Conservation (phyloP, 805 yeast species). For the Nakazawaea ambrosiae region DNA sequence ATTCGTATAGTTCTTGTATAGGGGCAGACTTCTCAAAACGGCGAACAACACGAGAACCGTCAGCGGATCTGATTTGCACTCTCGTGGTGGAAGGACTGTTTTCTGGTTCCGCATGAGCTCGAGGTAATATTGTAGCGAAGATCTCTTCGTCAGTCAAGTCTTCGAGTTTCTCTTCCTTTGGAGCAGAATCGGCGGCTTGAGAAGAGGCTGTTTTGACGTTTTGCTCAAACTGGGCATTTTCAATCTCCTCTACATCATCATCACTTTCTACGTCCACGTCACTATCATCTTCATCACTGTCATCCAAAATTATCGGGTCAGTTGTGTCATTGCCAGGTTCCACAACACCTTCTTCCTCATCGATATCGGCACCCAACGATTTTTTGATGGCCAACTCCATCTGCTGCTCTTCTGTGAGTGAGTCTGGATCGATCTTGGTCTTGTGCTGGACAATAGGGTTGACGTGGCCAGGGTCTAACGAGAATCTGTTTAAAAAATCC, state of each 20-base stretch:
- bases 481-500: slow-evolving; percentile 59
- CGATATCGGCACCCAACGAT: slow-evolving; percentile 39
- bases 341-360: slow-evolving; percentile 21
- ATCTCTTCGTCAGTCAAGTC: slow-evolving; percentile 31
- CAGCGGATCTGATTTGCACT: slow-evolving; percentile 82
- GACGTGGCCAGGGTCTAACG: slow-evolving; percentile 52
- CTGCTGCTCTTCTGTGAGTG: slow-evolving; percentile 79
- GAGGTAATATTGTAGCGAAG: slow-evolving; percentile 43
- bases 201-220: slow-evolving; percentile 12
- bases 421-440: slow-evolving; percentile 51
- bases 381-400: slow-evolving; percentile 66
- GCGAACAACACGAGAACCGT: slow-evolving; percentile 76
- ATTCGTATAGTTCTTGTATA: slow-evolving; percentile 55
- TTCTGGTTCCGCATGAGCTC: slow-evolving; percentile 58
- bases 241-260: slow-evolving; percentile 14
- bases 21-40: slow-evolving; percentile 54
- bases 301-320: slow-evolving; percentile 13
- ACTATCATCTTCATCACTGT: slow-evolving; percentile 17
- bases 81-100: slow-evolving; percentile 56
- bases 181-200: slow-evolving; percentile 1
- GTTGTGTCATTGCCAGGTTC: slow-evolving; percentile 21
- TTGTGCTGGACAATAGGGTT: slow-evolving; percentile 66
- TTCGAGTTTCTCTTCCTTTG: slow-evolving; percentile 12
- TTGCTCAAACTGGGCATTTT: too few species aligned
- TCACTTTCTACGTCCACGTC: slow-evolving; percentile 14